Evolutionary conservation across 1,284 basidiomycete species (phyloP).

Genomic region (Melampsora americana): DNA sequence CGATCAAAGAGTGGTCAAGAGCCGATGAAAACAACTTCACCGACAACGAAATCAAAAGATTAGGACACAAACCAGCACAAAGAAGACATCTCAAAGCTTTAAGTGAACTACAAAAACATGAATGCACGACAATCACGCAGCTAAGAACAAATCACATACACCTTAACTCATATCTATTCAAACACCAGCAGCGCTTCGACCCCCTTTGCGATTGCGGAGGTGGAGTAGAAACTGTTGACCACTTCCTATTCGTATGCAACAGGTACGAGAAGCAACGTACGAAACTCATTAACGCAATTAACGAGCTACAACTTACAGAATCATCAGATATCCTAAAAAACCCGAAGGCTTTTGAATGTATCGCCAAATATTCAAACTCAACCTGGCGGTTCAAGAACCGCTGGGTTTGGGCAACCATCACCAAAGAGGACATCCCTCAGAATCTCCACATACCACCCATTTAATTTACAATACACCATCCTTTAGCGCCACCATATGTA

Average conservation of each 20-base stretch:
- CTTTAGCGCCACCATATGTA: no score
- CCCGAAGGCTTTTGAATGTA: no score
- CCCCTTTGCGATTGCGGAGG: not conserved
- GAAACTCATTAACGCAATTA: not conserved
- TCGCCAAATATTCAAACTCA: no score
- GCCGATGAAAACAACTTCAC: not conserved
- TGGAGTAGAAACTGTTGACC: constrained; percentile 2
- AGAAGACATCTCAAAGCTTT: not conserved
- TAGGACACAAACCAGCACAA: not conserved
- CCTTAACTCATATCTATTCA: not conserved
- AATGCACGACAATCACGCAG: not conserved
- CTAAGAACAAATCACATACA: not conserved
- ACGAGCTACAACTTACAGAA: not conserved
- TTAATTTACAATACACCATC: no score
- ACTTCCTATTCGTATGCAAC: constrained; percentile 4
- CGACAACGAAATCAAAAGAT: not conserved
- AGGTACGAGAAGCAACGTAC: not conserved
- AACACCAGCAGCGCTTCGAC: not conserved
- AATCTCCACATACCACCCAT: no score
- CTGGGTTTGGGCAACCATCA: no score
- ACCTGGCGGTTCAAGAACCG: no score
- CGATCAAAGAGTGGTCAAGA: not conserved
- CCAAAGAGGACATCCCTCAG: no score
- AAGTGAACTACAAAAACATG: not conserved
- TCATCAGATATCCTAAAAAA: not conserved